Evolutionary conservation across 129 eudicot species (phyloP), one percentile per base, ranked within the genome.

Genomic region (Saussurea involucrata): DNA sequence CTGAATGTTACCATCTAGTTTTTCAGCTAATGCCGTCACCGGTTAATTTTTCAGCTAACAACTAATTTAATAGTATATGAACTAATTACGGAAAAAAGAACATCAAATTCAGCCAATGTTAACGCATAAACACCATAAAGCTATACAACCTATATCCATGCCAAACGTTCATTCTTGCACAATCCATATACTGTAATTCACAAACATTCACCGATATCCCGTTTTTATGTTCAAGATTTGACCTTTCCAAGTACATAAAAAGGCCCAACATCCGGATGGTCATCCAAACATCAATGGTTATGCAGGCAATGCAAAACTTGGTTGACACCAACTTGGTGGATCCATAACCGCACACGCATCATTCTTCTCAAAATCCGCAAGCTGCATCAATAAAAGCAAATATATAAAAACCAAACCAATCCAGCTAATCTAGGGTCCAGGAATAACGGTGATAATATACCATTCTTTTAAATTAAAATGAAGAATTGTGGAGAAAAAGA

Each of bases 271-370:
- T 22, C 13, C 60, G 71, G 37, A 15, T 36, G 36, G 33, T 60
- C 82, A 28, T 78, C 82, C 44, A 78, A 69, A 69, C 70, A 78
- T 69, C 68, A 32, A 74, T 58, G 66, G 40, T 78, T 55, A 76
- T 22, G 79, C 95, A 53, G 97, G 89, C 83, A 95, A 86, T 15
- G 97, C 99, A 86, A 82, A 95, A 79, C 99, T 95, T 77, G 28
- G 29, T 68, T 88, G 76, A 12, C 7, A 32, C 96, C 96, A 95
- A 24, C 83, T 74, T 44, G 97, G 96, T 86, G 96, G 99, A 83
- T 95, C 99, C 97, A 89, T 78, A 75, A 95, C 99, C 46, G 74
- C 10, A 81, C 99, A 95, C 24, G 72, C 75, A 78, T 91, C 99
- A 6, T 88, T 80, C 87, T 95, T 95, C 87, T 91, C 87, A 82